Evolutionary conservation across 495 filamentous ascomycete genomes (phyloP).

Genomic region (Usnea hakonensis): DNA sequence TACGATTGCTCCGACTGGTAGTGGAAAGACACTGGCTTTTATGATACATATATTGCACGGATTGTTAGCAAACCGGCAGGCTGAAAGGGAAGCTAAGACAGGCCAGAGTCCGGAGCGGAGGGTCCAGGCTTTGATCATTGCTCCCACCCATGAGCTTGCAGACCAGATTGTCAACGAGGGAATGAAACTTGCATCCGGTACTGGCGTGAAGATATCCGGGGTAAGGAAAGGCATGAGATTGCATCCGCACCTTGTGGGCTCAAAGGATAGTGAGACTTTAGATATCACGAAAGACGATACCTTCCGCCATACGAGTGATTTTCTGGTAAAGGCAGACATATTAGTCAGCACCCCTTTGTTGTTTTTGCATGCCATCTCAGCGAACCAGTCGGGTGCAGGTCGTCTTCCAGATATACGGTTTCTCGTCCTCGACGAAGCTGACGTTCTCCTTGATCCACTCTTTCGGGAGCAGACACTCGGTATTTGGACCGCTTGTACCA

Average conservation of each 20-base stretch:
- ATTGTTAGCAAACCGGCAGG: conserved; percentile 49
- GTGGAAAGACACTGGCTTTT: conserved; percentile 94
- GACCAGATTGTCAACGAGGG: conserved; percentile 90
- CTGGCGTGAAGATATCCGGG: conserved; percentile 68
- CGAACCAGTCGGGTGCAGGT: conserved; percentile 35
- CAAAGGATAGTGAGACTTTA: conserved; percentile 29
- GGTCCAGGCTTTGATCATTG: conserved; percentile 66
- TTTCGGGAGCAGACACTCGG: conserved; percentile 84
- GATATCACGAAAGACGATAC: conserved; percentile 36
- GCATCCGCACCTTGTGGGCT: conserved; percentile 30
- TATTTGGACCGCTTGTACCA: conserved; percentile 72
- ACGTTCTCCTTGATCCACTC: conserved; percentile 83
- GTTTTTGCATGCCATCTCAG: conserved; percentile 64
- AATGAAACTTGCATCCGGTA: conserved; percentile 67
- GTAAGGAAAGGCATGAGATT: conserved; percentile 81
- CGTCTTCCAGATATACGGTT: conserved; percentile 56
- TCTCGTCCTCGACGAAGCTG: conserved; percentile 86
- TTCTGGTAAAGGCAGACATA: conserved; percentile 61
- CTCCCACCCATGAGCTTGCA: conserved; percentile 87
- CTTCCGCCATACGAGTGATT: conserved; percentile 29
- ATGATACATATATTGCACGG: conserved; percentile 76
- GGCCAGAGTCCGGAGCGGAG: conserved; percentile 38
- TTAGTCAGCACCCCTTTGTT: conserved; percentile 80
- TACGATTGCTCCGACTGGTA: conserved; percentile 87
- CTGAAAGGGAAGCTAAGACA: conserved; percentile 31